A percentile compares a stretch with the other conserved stretches of the same genome.
These are phyloP conservation scores for Podospora anserina DNA, from an alignment of 495 filamentous ascomycete genomes.

Conservation along the genomic window DNA sequence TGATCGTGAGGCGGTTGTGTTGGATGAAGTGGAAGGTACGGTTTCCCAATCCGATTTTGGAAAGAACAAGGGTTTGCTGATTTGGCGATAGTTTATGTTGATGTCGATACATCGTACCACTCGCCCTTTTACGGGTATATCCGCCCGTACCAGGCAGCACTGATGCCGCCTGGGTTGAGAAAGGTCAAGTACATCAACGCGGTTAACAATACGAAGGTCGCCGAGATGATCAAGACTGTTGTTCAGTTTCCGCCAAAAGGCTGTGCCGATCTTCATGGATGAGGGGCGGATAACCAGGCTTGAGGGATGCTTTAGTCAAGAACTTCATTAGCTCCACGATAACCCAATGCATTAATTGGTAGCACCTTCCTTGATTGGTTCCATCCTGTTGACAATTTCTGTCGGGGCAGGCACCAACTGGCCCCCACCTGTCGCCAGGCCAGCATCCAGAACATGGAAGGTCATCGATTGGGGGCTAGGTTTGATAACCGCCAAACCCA, in stretches of 20 bases:
- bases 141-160: background rate
- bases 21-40: background rate
- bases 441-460: too few species aligned
- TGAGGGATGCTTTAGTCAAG: too few species aligned
- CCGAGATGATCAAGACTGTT: background rate
- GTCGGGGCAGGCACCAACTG: too few species aligned
- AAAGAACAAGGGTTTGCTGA: background rate
- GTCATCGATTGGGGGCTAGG: too few species aligned
- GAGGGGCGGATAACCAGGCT: too few species aligned
- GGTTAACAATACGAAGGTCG: background rate
- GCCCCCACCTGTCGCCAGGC: too few species aligned
- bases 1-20: background rate
- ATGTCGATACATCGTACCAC: background rate
- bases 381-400: too few species aligned
- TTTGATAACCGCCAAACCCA: too few species aligned
- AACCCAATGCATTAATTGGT: too few species aligned
- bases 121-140: background rate
- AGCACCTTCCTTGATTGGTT: too few species aligned
- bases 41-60: background rate
- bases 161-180: background rate
- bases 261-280: background rate
- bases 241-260: background rate
- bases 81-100: background rate
- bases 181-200: background rate
- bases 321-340: too few species aligned